Evolutionary conservation across 108 stramenopile species (phyloP).

Genomic region (Mediolabrus comicus): DNA sequence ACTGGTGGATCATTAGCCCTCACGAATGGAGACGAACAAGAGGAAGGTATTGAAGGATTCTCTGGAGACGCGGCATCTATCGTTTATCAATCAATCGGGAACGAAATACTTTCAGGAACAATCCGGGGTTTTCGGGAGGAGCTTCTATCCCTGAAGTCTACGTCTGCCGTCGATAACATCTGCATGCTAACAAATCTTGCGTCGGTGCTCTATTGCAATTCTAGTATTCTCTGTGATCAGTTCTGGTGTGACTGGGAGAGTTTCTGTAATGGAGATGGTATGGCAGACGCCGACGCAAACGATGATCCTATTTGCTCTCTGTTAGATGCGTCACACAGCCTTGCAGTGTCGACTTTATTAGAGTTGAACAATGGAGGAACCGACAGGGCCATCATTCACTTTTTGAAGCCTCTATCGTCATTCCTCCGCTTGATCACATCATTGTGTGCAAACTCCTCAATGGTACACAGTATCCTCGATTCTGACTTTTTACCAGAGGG

Average conservation of each 20-base stretch:
- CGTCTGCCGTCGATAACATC: slow-evolving; percentile 52
- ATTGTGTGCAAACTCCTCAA: slow-evolving; percentile 28
- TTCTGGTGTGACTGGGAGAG: slow-evolving; percentile 68
- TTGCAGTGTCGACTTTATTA: slow-evolving; percentile 38
- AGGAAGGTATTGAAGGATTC: neutral
- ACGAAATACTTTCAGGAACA: slow-evolving; percentile 56
- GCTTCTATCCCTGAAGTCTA: slow-evolving; percentile 24
- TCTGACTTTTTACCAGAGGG: slow-evolving; percentile 37
- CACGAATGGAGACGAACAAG: neutral
- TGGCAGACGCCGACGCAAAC: neutral
- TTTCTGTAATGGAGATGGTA: slow-evolving; percentile 16
- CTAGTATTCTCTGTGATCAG: slow-evolving; percentile 46
- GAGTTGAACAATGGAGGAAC: slow-evolving; percentile 13
- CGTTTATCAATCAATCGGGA: slow-evolving; percentile 64
- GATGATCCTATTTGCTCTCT: slow-evolving; percentile 53
- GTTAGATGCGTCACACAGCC: slow-evolving; percentile 55
- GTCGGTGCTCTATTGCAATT: slow-evolving; percentile 49
- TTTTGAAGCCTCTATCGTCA: slow-evolving; percentile 28
- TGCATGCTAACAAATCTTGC: slow-evolving; percentile 58
- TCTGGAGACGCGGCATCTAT: slow-evolving; percentile 33
- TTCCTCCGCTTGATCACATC: slow-evolving; percentile 39
- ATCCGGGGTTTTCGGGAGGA: slow-evolving; percentile 47
- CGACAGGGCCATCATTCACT: slow-evolving; percentile 16
- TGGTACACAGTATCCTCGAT: slow-evolving; percentile 18
- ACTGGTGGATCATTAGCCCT: neutral